Evolutionary conservation across 2,329 filamentous ascomycete species (phyloP).

Genomic region (Cladophialophora immunda): DNA sequence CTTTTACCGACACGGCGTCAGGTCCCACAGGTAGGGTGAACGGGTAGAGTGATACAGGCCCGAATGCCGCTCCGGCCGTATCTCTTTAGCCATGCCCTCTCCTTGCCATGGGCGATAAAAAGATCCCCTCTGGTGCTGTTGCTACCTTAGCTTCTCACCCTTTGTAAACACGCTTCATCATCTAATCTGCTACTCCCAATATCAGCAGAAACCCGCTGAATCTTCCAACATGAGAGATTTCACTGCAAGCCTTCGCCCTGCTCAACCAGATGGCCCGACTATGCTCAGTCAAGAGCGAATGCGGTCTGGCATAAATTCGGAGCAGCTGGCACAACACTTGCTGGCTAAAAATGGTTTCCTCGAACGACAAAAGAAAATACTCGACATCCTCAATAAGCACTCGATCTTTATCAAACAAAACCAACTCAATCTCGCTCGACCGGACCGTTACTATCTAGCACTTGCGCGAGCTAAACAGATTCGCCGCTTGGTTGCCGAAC

Average conservation of each 20-base stretch:
- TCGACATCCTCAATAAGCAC: constrained; percentile 54
- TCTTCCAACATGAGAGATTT: constrained; percentile 49
- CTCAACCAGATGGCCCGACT: constrained; percentile 53
- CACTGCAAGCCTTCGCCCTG: constrained; percentile 56
- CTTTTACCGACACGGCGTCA: no score
- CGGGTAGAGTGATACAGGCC: no score
- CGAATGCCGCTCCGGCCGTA: no score
- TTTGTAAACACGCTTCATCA: no score
- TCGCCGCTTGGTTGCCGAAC: constrained; percentile 19
- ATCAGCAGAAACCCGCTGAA: no score
- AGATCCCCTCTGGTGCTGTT: no score
- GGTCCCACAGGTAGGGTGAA: no score
- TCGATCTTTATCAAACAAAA: constrained; percentile 58
- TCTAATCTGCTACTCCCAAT: no score
- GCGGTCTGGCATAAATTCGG: constrained; percentile 52
- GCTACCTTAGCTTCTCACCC: no score
- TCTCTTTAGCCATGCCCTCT: no score
- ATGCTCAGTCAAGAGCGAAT: constrained; percentile 55
- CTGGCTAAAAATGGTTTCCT: constrained; percentile 54
- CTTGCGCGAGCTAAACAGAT: constrained; percentile 60
- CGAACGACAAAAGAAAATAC: constrained; percentile 55
- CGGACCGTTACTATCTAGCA: constrained; percentile 60
- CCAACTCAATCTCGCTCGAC: constrained; percentile 60
- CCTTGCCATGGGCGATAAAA: no score
- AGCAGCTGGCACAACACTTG: constrained; percentile 56